phyloP scores from a whole-genome alignment of 176 grass and related monocot species.

The Musa schizocarpa region DNA sequence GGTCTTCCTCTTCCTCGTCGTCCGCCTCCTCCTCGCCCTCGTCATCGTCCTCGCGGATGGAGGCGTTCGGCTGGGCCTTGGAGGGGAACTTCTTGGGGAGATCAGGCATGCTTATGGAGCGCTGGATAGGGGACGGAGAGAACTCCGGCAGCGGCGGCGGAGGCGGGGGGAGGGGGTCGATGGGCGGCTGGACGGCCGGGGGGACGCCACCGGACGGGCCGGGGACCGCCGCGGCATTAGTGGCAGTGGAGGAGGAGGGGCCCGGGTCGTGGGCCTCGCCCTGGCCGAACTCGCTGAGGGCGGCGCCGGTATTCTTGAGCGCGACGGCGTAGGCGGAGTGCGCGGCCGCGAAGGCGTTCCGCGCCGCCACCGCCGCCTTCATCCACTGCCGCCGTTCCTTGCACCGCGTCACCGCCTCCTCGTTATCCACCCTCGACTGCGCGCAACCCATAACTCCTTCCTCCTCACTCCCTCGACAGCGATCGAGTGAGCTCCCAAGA shows the following conservation, averaged over 20 bases:
- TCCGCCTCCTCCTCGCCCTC: conserved; percentile 36
- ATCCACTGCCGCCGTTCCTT: conserved; percentile 82
- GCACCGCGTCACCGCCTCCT: conserved; percentile 84
- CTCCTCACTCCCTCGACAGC: not conserved
- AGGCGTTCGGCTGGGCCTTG: conserved; percentile 27
- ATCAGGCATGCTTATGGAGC: conserved; percentile 81
- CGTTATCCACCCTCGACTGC: conserved; percentile 96
- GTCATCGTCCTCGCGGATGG: conserved; percentile 68
- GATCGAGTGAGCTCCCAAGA: too few species aligned
- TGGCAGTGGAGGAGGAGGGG: not conserved
- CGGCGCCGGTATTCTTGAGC: conserved; percentile 70
- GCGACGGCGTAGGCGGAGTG: conserved; percentile 72
- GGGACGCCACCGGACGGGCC: not conserved
- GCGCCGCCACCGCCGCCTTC: conserved; percentile 58
- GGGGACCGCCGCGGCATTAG: not conserved
- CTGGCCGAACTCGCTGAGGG: conserved; percentile 82
- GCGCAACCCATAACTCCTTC: conserved; percentile 59
- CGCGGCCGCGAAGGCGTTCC: conserved; percentile 77
- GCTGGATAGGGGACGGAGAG: conserved; percentile 78
- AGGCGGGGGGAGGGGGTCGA: conserved; percentile 22
- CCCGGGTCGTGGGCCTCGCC: conserved; percentile 36
- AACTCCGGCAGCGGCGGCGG: conserved; percentile 58
- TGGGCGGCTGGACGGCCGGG: conserved; percentile 17
- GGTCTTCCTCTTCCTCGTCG: conserved; percentile 37
- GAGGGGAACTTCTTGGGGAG: conserved; percentile 30